These are phyloP conservation scores for Vachellia pachyceras DNA, from an alignment of 306 rosid genomes.

Conservation along the genomic window DNA sequence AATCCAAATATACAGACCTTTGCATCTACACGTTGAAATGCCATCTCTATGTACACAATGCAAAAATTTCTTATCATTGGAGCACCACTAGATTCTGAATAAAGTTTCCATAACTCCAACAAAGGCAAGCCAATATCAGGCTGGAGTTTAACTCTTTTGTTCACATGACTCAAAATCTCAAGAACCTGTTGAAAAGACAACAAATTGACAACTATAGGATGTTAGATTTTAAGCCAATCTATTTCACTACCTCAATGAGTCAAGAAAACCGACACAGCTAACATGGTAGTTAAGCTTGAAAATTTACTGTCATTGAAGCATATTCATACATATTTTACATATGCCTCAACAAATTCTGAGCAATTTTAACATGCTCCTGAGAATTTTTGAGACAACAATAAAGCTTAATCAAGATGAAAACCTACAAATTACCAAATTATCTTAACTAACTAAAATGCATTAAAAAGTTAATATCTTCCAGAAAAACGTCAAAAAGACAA, in stretches of 20 bases:
- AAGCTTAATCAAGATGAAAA: not conserved
- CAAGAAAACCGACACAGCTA: not conserved
- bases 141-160: constrained; percentile 95
- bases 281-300: not conserved
- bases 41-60: constrained; percentile 95
- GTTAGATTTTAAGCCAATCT: constrained; percentile 4
- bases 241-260: not conserved
- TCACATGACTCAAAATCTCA: constrained; percentile 96
- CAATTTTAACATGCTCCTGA: not conserved
- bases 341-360: not conserved
- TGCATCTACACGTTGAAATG: constrained; percentile 73
- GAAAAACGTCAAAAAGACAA: not conserved
- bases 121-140: constrained; percentile 85
- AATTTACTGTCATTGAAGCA: not conserved
- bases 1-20: constrained; percentile 51
- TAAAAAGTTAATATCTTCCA: not conserved
- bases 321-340: not conserved
- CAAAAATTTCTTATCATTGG: constrained; percentile 94
- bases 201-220: constrained; percentile 27
- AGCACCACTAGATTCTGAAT: constrained; percentile 61
- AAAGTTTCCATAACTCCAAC: constrained; percentile 77
- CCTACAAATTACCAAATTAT: not conserved
- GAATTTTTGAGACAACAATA: not conserved
- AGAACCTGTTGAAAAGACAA: constrained; percentile 66
- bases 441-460: not conserved